A percentile compares a stretch with the other conserved stretches of the same genome.
phyloP scores from a whole-genome alignment of 148 eudicot genomes.

The Chenopodium suecicum region DNA sequence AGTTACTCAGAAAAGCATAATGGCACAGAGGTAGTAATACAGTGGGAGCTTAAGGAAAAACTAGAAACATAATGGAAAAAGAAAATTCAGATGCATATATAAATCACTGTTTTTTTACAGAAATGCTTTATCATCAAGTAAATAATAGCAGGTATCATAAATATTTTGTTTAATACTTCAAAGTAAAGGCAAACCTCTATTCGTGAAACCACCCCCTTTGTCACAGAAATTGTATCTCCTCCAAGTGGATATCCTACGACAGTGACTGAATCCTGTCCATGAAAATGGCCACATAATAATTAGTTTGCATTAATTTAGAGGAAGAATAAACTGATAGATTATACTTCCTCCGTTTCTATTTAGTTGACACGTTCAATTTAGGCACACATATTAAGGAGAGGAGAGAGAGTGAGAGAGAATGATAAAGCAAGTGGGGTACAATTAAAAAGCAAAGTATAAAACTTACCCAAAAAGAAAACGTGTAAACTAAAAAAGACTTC shows the following conservation, averaged over 20 bases:
- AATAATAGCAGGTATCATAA: not conserved
- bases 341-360: not conserved
- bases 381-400: no score
- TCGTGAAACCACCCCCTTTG: slow-evolving; percentile 95
- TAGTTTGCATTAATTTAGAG: not conserved
- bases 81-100: not conserved
- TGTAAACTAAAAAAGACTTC: no score
- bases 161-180: not conserved
- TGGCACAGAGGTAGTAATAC: not conserved
- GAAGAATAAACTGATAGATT: not conserved
- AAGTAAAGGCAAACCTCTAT: slow-evolving; percentile 70
- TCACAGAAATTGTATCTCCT: slow-evolving; percentile 98
- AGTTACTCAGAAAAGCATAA: no score
- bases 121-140: not conserved
- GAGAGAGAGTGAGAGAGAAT: no score
- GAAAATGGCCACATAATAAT: slow-evolving; percentile 15
- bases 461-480: no score
- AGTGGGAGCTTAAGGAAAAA: not conserved
- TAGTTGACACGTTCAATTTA: no score
- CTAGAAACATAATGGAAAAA: not conserved
- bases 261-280: slow-evolving; percentile 90
- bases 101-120: not conserved
- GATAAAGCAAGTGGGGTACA: no score
- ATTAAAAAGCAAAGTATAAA: no score
- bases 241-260: slow-evolving; percentile 99